These are phyloP conservation scores for Theobroma grandiflorum DNA, from an alignment of 441 rosid genomes.

Conservation along the genomic window DNA sequence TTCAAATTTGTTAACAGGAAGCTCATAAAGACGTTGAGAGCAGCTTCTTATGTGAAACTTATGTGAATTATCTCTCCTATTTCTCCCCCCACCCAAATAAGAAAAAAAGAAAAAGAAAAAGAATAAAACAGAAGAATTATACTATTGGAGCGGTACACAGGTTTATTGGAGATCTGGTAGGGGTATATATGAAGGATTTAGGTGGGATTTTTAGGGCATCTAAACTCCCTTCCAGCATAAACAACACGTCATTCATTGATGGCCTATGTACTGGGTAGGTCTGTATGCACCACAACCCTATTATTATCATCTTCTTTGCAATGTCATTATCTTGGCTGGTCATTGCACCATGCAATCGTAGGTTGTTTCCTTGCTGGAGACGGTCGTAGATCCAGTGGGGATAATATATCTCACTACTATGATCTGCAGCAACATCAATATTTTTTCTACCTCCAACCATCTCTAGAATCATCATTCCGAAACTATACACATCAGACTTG, in stretches of 20 bases:
- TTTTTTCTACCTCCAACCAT: constrained; percentile 46
- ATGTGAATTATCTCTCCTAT: too few relatives aligned
- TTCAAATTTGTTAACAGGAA: too few relatives aligned
- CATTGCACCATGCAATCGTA: not conserved
- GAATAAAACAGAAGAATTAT: not conserved
- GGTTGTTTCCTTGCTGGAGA: constrained; percentile 23
- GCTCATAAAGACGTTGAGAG: too few relatives aligned
- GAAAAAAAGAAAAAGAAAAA: not conserved
- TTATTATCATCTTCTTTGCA: constrained; percentile 44
- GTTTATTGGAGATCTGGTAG: constrained; percentile 18
- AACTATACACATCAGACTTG: constrained; percentile 50
- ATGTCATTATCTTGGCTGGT: constrained; percentile 36
- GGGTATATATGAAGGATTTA: constrained; percentile 39
- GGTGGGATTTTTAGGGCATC: constrained; percentile 51
- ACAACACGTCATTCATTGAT: constrained; percentile 46
- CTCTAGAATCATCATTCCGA: constrained; percentile 50
- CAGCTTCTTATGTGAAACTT: too few relatives aligned
- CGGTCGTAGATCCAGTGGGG: constrained; percentile 46
- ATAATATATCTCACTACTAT: constrained; percentile 39
- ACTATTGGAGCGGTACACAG: not conserved
- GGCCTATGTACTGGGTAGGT: constrained; percentile 50
- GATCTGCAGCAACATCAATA: not conserved
- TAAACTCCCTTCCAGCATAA: constrained; percentile 52
- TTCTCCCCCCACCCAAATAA: not conserved
- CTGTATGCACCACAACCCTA: constrained; percentile 61